A percentile compares a stretch with the other conserved stretches of the same genome.
These are phyloP conservation scores for Aspergillus chevalieri DNA, from an alignment of 2,329 filamentous ascomycete species.

Conservation along the genomic window DNA sequence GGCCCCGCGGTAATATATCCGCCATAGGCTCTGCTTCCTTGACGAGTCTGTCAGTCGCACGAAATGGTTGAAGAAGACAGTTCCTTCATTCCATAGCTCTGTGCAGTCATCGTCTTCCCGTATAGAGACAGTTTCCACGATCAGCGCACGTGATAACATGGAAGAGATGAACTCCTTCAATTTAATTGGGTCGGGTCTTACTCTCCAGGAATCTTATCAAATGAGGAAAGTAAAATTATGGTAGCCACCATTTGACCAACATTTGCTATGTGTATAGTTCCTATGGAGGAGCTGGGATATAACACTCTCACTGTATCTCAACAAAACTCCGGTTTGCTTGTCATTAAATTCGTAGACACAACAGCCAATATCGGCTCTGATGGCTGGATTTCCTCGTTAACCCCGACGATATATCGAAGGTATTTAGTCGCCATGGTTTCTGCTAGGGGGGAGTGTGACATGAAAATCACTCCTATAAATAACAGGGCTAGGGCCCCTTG, in stretches of 20 bases:
- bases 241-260: background rate
- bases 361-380: background rate
- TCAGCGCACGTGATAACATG: background rate
- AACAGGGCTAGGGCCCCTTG: background rate
- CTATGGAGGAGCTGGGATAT: background rate
- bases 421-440: background rate
- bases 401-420: background rate
- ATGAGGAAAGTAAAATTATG: constrained; percentile 2
- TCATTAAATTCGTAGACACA: background rate
- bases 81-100: background rate
- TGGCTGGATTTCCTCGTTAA: background rate
- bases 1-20: background rate
- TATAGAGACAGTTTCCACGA: background rate
- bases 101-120: background rate
- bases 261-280: constrained; percentile 2
- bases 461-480: background rate
- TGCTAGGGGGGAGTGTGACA: background rate
- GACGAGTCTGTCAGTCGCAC: background rate
- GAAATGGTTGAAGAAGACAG: background rate
- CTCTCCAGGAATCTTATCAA: background rate
- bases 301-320: background rate
- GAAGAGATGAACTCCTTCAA: background rate
- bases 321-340: background rate
- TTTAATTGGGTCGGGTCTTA: background rate
- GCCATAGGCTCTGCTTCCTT: background rate